These are phyloP conservation scores for Zea luxurians DNA, from an alignment of 176 grass and related monocot species.

Conservation along the genomic window DNA sequence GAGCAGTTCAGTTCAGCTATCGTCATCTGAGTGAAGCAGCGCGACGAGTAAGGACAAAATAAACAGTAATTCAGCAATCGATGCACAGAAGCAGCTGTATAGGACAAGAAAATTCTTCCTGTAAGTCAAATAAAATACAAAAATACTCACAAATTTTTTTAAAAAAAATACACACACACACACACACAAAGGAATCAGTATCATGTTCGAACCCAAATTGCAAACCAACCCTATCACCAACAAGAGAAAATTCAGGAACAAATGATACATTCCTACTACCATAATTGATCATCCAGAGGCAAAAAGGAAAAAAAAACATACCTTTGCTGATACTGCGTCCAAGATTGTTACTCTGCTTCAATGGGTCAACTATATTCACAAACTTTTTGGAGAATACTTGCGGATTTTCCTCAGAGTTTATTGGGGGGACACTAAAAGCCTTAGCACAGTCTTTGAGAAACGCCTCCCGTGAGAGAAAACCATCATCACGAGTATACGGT, in stretches of 20 bases:
- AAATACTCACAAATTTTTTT: background rate
- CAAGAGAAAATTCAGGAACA: background rate
- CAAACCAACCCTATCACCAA: no score
- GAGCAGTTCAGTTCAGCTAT: constrained; percentile 20
- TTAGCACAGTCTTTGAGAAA: constrained; percentile 60
- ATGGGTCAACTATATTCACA: constrained; percentile 92
- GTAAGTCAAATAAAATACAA: background rate
- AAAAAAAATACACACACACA: background rate
- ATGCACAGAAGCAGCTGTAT: background rate
- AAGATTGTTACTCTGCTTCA: constrained; percentile 89
- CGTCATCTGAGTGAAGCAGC: background rate
- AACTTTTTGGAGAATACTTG: constrained; percentile 58
- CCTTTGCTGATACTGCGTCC: constrained; percentile 94
- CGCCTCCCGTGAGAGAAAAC: constrained; percentile 49
- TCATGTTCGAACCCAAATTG: background rate
- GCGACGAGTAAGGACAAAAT: no score
- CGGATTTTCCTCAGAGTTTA: constrained; percentile 47
- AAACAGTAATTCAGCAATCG: no score
- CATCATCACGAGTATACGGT: constrained; percentile 45
- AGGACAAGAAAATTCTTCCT: background rate
- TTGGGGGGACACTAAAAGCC: constrained; percentile 48
- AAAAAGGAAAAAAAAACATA: constrained; percentile 18
- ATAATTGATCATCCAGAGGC: constrained; percentile 25
- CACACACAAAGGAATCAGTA: background rate
- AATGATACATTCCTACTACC: background rate